These are phyloP conservation scores for Panellus pusillus DNA, from an alignment of 768 basidiomycete genomes.

Conservation along the genomic window DNA sequence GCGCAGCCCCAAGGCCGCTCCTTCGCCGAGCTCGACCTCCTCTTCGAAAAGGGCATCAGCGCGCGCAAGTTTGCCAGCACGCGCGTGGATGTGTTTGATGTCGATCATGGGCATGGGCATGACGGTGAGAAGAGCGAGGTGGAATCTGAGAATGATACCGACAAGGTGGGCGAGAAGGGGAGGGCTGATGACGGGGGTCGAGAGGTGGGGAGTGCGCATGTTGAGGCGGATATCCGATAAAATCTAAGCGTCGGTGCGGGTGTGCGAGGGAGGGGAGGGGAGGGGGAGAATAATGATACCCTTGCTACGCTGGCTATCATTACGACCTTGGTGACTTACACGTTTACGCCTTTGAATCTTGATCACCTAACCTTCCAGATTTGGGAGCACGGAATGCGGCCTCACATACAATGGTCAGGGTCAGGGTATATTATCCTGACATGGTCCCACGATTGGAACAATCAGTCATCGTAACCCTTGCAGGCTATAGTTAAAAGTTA, in stretches of 20 bases:
- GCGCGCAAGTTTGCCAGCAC: constrained; percentile 28
- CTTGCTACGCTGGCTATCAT: no score
- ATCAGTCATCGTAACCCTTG: no score
- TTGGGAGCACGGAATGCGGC: no score
- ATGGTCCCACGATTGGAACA: no score
- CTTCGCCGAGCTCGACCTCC: constrained; percentile 29
- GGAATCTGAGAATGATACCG: no score
- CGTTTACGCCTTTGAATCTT: no score
- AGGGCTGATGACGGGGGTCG: neutral
- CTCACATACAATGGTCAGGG: no score
- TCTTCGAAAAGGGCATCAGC: constrained; percentile 31
- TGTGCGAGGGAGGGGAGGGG: neutral
- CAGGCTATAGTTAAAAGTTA: no score
- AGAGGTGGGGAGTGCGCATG: neutral
- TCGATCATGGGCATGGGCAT: neutral
- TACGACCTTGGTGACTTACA: no score
- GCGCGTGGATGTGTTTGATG: constrained; percentile 20
- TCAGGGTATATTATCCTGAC: no score
- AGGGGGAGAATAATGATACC: no score
- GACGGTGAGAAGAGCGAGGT: neutral
- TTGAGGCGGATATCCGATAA: neutral
- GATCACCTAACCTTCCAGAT: no score
- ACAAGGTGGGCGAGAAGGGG: neutral
- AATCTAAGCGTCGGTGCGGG: neutral
- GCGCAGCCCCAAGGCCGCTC: constrained; percentile 22